These are phyloP conservation scores for Fusarium sp. DNA, from an alignment of 2,329 filamentous ascomycete species.

Conservation along the genomic window DNA sequence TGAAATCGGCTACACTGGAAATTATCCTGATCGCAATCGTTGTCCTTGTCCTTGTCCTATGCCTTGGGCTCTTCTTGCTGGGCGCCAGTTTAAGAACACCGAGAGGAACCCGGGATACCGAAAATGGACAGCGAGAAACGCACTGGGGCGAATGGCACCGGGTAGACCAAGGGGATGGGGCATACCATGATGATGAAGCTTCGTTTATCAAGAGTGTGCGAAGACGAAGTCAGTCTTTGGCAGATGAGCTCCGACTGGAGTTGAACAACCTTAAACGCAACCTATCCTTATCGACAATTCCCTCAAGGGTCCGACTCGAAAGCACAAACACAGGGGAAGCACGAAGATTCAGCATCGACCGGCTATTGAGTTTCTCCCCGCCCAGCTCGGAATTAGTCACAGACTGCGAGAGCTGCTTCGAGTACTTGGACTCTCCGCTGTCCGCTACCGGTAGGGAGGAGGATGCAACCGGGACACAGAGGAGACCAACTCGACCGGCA, in stretches of 20 bases:
- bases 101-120: slow-evolving; percentile 21
- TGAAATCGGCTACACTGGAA: slow-evolving; percentile 52
- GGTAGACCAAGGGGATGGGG: slow-evolving; percentile 18
- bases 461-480: slow-evolving; percentile 29
- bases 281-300: slow-evolving; percentile 25
- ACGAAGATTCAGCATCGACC: slow-evolving; percentile 39
- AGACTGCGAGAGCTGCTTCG: slow-evolving; percentile 38
- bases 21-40: slow-evolving; percentile 53
- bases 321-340: slow-evolving; percentile 5
- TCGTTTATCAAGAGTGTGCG: slow-evolving; percentile 46
- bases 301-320: slow-evolving; percentile 13
- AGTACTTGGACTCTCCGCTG: slow-evolving; percentile 39
- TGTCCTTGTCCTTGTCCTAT: slow-evolving; percentile 52
- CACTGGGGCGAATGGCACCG: slow-evolving; percentile 36
- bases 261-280: slow-evolving; percentile 42
- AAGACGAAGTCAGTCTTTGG: slow-evolving; percentile 47
- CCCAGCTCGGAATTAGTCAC: slow-evolving; percentile 31
- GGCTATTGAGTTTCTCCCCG: slow-evolving; percentile 28
- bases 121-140: slow-evolving; percentile 37
- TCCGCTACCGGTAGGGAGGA: slow-evolving; percentile 44
- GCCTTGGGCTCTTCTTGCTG: slow-evolving; percentile 51
- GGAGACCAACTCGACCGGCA: slow-evolving; percentile 26
- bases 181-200: slow-evolving; percentile 39
- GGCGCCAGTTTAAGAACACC: slow-evolving; percentile 44
- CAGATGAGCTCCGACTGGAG: slow-evolving; percentile 46